Evolutionary conservation across 1,139 yeast genomes (phyloP), one percentile per base, ranked within the genome.

Genomic region (Kluyveromyces marxianus): DNA sequence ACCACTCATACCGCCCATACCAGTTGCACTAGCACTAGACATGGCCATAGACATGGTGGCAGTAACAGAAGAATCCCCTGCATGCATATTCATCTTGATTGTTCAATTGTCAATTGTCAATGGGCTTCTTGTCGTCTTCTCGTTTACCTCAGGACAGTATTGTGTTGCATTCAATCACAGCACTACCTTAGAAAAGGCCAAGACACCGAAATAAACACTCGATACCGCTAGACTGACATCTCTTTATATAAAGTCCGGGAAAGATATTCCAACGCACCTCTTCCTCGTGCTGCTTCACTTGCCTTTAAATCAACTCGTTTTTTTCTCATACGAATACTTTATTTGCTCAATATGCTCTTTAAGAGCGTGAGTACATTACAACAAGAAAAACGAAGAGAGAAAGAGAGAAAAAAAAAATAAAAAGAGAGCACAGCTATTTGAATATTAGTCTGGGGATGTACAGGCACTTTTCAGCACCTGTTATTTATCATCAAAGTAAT

Each of bases 31-130:
- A 32, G 34, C 14, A 10, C 34, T 32, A 14, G 21, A 14, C 49
- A 51, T 51, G n/a, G 46, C 44, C 45, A 53, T 48, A 26, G 51
- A 31, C 24, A 46, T 32, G 31, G 47, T 36, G 8, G 39, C 25
- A 37, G 39, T 39, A 14, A 14, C 21, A 14, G 36, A 25, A 32
- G 34, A 41, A 5, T 42, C 40, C 21, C 44, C 33, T 25, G 45
- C 25, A 24, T 33, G 37, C 44, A 41, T 45, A 31, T 35, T 35
- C 49, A 46, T 46, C 14, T 32, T 10, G 34, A 10, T n/a, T 29
- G 34, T 10, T 32, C 5, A 10, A 32, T 2, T 10, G n/a, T 4
- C 14, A 6, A 6, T 10, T 32, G 34, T 32, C 14, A 4, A 10
- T 32, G 34, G 34, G 34, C 21, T 29, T 29, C 8, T 29, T 29